Evolutionary conservation across 1,139 yeast genomes (phyloP).

Genomic region (Yamadazyma pseudoaaseri): DNA sequence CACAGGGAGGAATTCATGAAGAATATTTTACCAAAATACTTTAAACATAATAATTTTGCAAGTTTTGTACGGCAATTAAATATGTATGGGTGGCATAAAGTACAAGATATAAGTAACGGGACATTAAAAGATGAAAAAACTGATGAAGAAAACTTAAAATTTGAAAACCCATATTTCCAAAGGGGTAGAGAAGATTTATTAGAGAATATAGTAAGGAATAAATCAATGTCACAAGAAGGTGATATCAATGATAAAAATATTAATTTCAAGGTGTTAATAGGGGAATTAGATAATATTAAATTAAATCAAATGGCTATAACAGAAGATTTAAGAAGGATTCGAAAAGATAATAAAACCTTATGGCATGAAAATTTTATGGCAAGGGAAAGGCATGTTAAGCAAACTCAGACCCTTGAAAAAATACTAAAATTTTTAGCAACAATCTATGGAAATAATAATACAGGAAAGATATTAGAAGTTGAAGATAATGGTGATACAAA

Average conservation of each 20-base stretch:
- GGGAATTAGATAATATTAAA: constrained; percentile 75
- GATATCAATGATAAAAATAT: constrained; percentile 30
- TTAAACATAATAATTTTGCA: constrained; percentile 92
- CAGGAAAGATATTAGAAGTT: constrained; percentile 47
- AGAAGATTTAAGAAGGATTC: constrained; percentile 77
- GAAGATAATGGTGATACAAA: constrained; percentile 17
- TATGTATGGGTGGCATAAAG: constrained; percentile 98
- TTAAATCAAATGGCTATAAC: constrained; percentile 76
- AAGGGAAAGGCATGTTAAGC: constrained; percentile 81
- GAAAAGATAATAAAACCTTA: constrained; percentile 82
- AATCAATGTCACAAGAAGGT: constrained; percentile 39
- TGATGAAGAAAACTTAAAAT: constrained; percentile 59
- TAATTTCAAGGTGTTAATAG: constrained; percentile 57
- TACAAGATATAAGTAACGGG: constrained; percentile 73
- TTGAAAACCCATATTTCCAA: constrained; percentile 77
- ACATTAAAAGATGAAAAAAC: constrained; percentile 58
- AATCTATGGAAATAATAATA: constrained; percentile 68
- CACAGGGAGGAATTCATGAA: constrained; percentile 88
- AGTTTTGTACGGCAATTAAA: constrained; percentile 92
- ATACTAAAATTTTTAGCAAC: constrained; percentile 85
- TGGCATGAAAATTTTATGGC: constrained; percentile 89
- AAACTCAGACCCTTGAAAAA: constrained; percentile 83
- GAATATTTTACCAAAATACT: constrained; percentile 79
- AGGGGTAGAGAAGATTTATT: constrained; percentile 70
- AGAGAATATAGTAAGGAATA: constrained; percentile 62